Conservation (phyloP, 2,329 filamentous ascomycete species). For the Diplocarpon rosae region DNA sequence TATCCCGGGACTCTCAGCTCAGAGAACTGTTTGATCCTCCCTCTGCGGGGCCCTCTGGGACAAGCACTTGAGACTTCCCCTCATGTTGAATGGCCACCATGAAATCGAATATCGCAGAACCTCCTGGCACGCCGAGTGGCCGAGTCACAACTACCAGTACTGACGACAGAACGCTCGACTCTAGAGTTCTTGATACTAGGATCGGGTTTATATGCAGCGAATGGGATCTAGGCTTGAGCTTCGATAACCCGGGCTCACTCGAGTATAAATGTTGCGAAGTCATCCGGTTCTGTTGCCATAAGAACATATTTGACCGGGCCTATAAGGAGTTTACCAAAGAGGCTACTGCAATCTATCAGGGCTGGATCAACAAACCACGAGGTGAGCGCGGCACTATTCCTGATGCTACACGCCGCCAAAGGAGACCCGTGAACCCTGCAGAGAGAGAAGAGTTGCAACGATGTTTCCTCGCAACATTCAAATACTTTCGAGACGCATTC, state of each 20-base stretch:
- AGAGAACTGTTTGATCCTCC: too few species aligned
- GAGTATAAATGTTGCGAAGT: neutral
- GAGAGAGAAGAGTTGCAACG: slow-evolving; percentile 8
- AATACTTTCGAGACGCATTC: neutral
- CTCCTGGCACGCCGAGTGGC: slow-evolving; percentile 1
- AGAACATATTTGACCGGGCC: neutral
- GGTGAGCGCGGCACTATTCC: slow-evolving; percentile 14
- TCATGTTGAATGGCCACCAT: neutral
- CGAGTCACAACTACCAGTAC: neutral
- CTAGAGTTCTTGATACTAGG: neutral
- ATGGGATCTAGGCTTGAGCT: slow-evolving; percentile 1
- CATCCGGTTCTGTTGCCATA: slow-evolving; percentile 1
- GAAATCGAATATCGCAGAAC: neutral
- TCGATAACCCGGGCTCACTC: neutral
- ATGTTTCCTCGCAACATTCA: slow-evolving; percentile 4
- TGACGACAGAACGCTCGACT: neutral
- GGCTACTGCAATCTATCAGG: slow-evolving; percentile 7
- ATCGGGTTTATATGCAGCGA: neutral
- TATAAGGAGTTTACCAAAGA: slow-evolving; percentile 3
- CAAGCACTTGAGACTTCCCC: too few species aligned
- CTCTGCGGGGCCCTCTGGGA: too few species aligned
- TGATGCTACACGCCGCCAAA: slow-evolving; percentile 5
- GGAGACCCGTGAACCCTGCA: slow-evolving; percentile 2
- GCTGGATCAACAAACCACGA: slow-evolving; percentile 14
- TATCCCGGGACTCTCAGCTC: too few species aligned